These are phyloP conservation scores for Tricholoma bakamatsutake DNA, from an alignment of 768 basidiomycete genomes.

Conservation along the genomic window DNA sequence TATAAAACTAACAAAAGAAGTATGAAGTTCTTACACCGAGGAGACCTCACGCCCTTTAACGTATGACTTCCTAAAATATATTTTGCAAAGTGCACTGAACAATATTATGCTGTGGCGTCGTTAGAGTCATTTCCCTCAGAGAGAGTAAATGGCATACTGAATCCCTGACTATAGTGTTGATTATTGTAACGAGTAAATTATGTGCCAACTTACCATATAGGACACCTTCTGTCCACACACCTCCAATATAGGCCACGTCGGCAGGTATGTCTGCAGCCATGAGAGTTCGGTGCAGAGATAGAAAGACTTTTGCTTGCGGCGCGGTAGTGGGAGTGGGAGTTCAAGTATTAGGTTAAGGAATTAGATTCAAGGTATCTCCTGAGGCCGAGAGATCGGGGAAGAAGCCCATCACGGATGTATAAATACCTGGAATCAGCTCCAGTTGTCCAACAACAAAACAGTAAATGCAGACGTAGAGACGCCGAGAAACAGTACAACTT, in stretches of 20 bases:
- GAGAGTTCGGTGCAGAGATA: not conserved
- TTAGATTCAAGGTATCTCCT: no score
- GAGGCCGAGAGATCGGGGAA: not conserved
- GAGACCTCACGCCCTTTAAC: conserved; percentile 16
- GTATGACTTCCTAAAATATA: conserved; percentile 14
- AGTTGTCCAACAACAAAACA: no score
- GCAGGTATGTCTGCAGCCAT: conserved; percentile 24
- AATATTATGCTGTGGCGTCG: conserved; percentile 15
- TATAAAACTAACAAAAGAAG: not conserved
- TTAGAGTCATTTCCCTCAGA: not conserved
- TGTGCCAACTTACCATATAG: conserved; percentile 17
- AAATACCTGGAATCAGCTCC: no score
- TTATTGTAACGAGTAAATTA: not conserved
- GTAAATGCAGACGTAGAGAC: no score
- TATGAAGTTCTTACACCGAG: conserved; percentile 10
- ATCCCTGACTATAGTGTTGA: conserved; percentile 13
- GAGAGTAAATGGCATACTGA: conserved; percentile 14
- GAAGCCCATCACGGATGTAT: no score
- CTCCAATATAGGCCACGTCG: conserved; percentile 25
- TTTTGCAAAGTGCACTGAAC: conserved; percentile 19
- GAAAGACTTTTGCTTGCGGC: no score
- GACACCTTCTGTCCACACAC: conserved; percentile 25
- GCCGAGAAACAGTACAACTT: no score
- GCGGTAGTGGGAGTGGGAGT: not conserved
- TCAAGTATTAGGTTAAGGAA: not conserved